Base-by-base conservation (phyloP, 2,329 filamentous ascomycete genomes). In the Arachnomyces sp. region DNA sequence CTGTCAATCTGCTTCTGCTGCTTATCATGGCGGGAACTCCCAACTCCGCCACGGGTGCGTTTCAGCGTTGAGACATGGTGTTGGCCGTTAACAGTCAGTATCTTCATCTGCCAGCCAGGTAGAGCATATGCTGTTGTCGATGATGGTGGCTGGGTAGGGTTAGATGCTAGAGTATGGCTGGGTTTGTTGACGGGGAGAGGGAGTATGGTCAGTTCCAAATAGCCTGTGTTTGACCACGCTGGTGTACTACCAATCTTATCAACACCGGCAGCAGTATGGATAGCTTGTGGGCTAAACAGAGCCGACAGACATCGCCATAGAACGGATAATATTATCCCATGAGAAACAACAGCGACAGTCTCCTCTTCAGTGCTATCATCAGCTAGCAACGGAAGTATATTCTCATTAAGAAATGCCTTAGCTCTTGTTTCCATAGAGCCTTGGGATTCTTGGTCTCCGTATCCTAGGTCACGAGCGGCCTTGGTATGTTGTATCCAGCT, bases 31-130 rank as follows among this genome's bases (percentile, higher is more conserved):
- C 74, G 73, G 30, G 84, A 74, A 52, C 83, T 92, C 40, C 87
- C 87, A 42, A 95, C 84, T 3, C 88, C 88, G 21, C 86, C 86
- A 16, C 82, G 71, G 7, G 86, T 90, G 61, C 86, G 84, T 59
- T 82, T 89, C 43, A 95, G 67, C 18, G 80, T 78, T 33, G 68
- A 63, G 2, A 95, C 73, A 61, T 95, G 89, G 3, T 77, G 73
- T 44, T 76, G 73, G 45, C 75, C 76, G 56, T 95, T 90, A 47
- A 87, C 71, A 4, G 68, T 68, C 34, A 75, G 60, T 18, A 93
- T 71, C 6, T 68, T 59, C 13, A 72, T 67, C 58, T 64, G 21
- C 66, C 68, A 73, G n/a, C 61, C 61, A 6, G 44, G 16, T 6
- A 34, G 25, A 28, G 36, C 28, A 17, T 31, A 13, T 9, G 2